Conservation (phyloP, 495 filamentous ascomycete species). For the Cercophora samala region DNA sequence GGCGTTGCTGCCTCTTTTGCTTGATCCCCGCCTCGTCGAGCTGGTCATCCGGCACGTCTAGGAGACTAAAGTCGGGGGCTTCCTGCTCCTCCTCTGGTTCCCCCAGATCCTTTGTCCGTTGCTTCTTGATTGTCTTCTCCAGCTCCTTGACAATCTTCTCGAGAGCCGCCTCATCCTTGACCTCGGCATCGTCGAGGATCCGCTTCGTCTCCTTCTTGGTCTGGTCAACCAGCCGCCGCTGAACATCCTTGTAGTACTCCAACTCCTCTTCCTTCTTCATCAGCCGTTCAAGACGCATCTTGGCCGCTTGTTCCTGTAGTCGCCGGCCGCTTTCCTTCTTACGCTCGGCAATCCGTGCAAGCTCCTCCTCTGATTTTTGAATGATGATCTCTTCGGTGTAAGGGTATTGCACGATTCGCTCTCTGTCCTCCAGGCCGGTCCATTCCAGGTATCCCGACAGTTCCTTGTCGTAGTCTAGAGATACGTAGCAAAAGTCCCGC, state of each 20-base stretch:
- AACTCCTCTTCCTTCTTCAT: conserved; percentile 94
- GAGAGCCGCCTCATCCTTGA: conserved; percentile 82
- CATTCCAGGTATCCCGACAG: conserved; percentile 72
- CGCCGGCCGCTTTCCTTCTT: conserved; percentile 89
- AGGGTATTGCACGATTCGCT: conserved; percentile 85
- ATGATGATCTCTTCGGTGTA: conserved; percentile 84
- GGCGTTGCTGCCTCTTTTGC: conserved; percentile 83
- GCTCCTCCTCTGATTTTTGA: conserved; percentile 90
- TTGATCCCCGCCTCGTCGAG: conserved; percentile 87
- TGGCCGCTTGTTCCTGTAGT: conserved; percentile 92
- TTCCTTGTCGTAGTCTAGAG: conserved; percentile 75
- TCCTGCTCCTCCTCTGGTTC: conserved; percentile 73
- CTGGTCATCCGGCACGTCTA: conserved; percentile 87
- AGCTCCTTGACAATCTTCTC: conserved; percentile 80
- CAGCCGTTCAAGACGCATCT: conserved; percentile 90
- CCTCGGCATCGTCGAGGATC: conserved; percentile 81
- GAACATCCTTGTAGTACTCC: conserved; percentile 86
- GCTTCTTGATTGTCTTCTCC: conserved; percentile 80
- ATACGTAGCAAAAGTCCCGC: conserved; percentile 86
- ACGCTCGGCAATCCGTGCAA: conserved; percentile 80
- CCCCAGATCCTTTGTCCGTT: conserved; percentile 87
- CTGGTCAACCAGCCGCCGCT: conserved; percentile 57
- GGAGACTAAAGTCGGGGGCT: conserved; percentile 76
- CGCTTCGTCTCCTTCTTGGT: conserved; percentile 88
- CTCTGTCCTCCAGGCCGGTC: conserved; percentile 82